phyloP scores from a whole-genome alignment of 108 stramenopile species.

The Aurantiochytrium sp. region DNA sequence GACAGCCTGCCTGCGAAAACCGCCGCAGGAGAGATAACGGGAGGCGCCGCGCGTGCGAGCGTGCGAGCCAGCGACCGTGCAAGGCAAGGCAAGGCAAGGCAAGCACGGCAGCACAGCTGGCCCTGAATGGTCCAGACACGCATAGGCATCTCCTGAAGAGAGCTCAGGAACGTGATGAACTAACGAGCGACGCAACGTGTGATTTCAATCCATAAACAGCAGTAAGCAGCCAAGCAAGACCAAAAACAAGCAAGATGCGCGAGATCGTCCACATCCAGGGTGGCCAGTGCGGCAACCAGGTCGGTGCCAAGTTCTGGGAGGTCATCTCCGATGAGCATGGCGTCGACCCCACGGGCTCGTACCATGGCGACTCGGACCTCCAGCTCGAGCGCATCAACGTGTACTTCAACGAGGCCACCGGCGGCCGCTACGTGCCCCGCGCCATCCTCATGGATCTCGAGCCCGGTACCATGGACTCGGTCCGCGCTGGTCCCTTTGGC shows the following conservation, averaged over 20 bases:
- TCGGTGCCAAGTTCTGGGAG: slow-evolving; percentile 46
- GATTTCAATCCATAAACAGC: background rate
- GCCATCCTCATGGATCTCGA: slow-evolving; percentile 80
- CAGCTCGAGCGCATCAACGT: slow-evolving; percentile 56
- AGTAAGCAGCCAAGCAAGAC: background rate
- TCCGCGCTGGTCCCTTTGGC: slow-evolving; percentile 65
- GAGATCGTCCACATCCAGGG: slow-evolving; percentile 78
- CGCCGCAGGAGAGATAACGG: too few relatives aligned
- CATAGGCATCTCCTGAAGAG: too few relatives aligned
- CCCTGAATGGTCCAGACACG: too few relatives aligned
- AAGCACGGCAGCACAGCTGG: too few relatives aligned
- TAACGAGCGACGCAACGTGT: background rate
- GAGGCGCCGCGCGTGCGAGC: too few relatives aligned
- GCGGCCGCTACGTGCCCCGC: slow-evolving; percentile 32
- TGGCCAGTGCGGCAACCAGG: slow-evolving; percentile 58
- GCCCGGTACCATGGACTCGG: slow-evolving; percentile 83
- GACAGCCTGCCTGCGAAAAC: too few relatives aligned
- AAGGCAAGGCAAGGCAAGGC: too few relatives aligned
- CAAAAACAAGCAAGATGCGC: slow-evolving; percentile 45
- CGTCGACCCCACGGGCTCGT: slow-evolving; percentile 50
- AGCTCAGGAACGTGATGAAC: background rate
- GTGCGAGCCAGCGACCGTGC: too few relatives aligned
- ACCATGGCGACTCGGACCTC: slow-evolving; percentile 54
- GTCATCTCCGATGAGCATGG: slow-evolving; percentile 57
- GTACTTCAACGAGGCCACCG: slow-evolving; percentile 68